Percentiles rank a stretch among this genome's conserved stretches.
Evolutionary conservation across 345 rosid species (phyloP).

Genomic region (Eutrema yunnanense): DNA sequence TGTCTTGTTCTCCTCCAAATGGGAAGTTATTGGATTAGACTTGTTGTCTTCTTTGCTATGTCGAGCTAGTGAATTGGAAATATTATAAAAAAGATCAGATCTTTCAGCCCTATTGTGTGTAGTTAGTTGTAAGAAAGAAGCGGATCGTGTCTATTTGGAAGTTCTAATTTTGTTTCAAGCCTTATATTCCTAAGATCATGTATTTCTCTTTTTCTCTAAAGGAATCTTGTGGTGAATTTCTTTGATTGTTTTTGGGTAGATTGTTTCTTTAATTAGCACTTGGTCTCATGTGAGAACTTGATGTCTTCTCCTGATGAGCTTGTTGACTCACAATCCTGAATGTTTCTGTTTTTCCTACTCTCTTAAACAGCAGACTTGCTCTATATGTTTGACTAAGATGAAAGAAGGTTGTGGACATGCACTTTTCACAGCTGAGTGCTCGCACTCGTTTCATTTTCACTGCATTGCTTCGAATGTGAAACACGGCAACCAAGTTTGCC

Average conservation of each 20-base stretch:
- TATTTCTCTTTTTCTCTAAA: not conserved
- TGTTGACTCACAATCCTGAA: not conserved
- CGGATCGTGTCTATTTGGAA: not conserved
- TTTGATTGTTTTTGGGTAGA: not conserved
- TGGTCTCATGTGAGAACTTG: not conserved
- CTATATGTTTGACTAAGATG: slow-evolving; percentile 72
- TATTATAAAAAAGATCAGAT: not conserved
- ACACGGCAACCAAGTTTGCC: slow-evolving; percentile 74
- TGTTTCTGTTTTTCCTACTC: not conserved
- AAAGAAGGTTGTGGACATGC: slow-evolving; percentile 77
- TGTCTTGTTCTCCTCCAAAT: not conserved
- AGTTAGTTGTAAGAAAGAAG: not conserved
- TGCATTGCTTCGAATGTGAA: slow-evolving; percentile 77
- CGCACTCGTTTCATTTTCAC: slow-evolving; percentile 82
- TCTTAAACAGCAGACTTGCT: slow-evolving; percentile 55
- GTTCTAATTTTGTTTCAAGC: not conserved
- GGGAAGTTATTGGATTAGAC: not conserved
- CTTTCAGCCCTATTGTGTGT: not conserved
- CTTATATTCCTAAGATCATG: not conserved
- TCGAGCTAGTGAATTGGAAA: too few species aligned
- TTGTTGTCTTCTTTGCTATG: not conserved
- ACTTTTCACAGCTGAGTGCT: slow-evolving; percentile 82
- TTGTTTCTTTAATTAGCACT: not conserved
- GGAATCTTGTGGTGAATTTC: not conserved
- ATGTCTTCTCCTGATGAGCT: not conserved